Evolutionary conservation across 495 filamentous ascomycete genomes (phyloP), one percentile per base, ranked within the genome.

Genomic region (Melanomma pulvis-pyrius): DNA sequence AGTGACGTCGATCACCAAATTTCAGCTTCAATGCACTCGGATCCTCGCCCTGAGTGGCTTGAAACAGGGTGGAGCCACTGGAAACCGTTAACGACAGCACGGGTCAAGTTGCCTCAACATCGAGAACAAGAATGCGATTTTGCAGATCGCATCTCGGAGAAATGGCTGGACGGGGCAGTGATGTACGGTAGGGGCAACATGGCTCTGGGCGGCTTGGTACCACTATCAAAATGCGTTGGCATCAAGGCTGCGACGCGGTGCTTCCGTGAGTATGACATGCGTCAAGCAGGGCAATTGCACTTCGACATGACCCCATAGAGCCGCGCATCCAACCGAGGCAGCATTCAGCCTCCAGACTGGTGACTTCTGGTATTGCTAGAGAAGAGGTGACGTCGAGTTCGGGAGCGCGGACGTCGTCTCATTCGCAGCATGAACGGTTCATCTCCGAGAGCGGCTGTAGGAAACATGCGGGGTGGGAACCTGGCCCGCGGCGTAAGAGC

Each of bases 11-110:
- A 65, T 65, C 67, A 21, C 46, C 22, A 69, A 65, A 64, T 69
- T 69, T 65, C 67, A 60, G 67, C 67, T 69, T 65, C 54, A 69
- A 69, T 69, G 67, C 67, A 7, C 61, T 32, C 39, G 17, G 52
- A 56, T 52, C 58, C 25, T 21, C 63, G 30, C 17, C 7, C 28
- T 25, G 34, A 56, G 9, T 56, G 58, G 57, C 11, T 24, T 2
- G 53, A 61, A 44, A 24, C 26, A 30, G 32, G 21, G 54, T 59
- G 25, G 49, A 61, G 34, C 19, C 9, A 29, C 48, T 48, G 46
- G 53, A 34, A 61, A 25, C n/a, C n/a, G 34, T 21, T 26, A 34
- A 9, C n/a, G 28, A 32, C 19, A 55, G 47, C 55, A 44, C 63
- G 58, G 49, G 9, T 36, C 17, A 12, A 57, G 24, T 61, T 67